A percentile compares a stretch with the other conserved stretches of the same genome.
Conservation (phyloP, 208 protist species). For the Endotrypanum monterogeii region DNA sequence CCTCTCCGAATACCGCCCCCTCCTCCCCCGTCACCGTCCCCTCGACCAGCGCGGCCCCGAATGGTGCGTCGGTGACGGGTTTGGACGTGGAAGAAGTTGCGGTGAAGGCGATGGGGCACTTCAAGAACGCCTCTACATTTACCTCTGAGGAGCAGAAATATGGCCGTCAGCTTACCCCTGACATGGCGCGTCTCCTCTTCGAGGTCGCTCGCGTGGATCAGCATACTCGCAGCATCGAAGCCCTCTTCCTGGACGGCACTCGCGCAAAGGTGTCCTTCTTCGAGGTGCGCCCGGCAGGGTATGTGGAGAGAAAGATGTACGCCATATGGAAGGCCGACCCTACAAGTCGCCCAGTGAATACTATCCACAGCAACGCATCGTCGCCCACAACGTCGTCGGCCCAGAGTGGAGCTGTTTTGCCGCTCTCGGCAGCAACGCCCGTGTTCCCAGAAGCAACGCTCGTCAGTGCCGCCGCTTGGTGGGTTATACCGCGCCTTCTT, state of each 20-base stretch:
- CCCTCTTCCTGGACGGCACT: slow-evolving; percentile 66
- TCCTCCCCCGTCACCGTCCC: neutral
- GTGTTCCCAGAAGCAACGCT: neutral
- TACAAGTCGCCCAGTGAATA: slow-evolving; percentile 53
- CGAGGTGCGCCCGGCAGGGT: slow-evolving; percentile 78
- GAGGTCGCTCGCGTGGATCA: slow-evolving; percentile 73
- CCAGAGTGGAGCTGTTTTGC: neutral
- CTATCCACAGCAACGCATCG: slow-evolving; percentile 21
- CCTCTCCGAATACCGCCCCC: neutral
- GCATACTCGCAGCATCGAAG: slow-evolving; percentile 49
- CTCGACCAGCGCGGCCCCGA: neutral
- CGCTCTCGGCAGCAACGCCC: neutral
- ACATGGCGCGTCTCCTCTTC: slow-evolving; percentile 59
- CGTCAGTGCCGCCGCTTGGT: slow-evolving; percentile 41
- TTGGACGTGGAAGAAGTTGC: neutral
- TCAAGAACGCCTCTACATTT: slow-evolving; percentile 46
- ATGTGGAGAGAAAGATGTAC: slow-evolving; percentile 68
- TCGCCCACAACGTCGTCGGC: slow-evolving; percentile 11
- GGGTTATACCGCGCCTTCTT: slow-evolving; percentile 70
- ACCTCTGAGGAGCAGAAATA: slow-evolving; percentile 58
- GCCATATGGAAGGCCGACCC: slow-evolving; percentile 71
- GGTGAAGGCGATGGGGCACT: slow-evolving; percentile 23
- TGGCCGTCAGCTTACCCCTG: slow-evolving; percentile 42
- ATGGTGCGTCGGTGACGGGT: neutral
- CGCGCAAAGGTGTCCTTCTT: slow-evolving; percentile 46